Percentiles rank a stretch among this genome's conserved stretches.
Evolutionary conservation across 306 rosid species (phyloP).

Genomic region (Calophaca sinica): DNA sequence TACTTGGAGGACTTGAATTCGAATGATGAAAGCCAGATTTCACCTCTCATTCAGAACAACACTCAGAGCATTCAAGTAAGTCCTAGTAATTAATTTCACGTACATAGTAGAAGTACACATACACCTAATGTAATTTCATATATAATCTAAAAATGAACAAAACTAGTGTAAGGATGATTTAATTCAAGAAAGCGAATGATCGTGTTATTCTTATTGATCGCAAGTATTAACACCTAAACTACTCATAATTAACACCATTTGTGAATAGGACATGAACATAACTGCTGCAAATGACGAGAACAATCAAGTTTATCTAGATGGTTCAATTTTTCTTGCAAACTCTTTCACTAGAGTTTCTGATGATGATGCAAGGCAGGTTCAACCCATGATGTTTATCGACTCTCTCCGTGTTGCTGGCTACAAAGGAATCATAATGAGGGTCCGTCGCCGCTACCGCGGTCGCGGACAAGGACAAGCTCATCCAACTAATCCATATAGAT

Average conservation of each 20-base stretch:
- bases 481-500: not conserved
- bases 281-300: not conserved
- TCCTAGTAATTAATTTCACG: not conserved
- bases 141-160: no score
- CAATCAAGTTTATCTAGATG: no score
- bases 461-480: not conserved
- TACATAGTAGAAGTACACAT: no score
- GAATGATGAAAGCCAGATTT: not conserved
- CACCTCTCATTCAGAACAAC: not conserved
- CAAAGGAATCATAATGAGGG: not conserved
- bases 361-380: not conserved
- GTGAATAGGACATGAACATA: not conserved
- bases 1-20: not conserved
- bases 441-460: not conserved
- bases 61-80: conserved; percentile 6
- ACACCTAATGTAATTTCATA: no score
- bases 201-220: no score
- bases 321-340: no score
- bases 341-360: no score
- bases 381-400: not conserved
- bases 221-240: no score
- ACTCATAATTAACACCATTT: not conserved
- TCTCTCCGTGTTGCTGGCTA: not conserved
- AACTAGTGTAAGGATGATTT: no score
- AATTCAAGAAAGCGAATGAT: no score